Evolutionary conservation across 2,329 filamentous ascomycete genomes (phyloP), one percentile per base, ranked within the genome.

Genomic region (Ophiostoma novo-ulmi): DNA sequence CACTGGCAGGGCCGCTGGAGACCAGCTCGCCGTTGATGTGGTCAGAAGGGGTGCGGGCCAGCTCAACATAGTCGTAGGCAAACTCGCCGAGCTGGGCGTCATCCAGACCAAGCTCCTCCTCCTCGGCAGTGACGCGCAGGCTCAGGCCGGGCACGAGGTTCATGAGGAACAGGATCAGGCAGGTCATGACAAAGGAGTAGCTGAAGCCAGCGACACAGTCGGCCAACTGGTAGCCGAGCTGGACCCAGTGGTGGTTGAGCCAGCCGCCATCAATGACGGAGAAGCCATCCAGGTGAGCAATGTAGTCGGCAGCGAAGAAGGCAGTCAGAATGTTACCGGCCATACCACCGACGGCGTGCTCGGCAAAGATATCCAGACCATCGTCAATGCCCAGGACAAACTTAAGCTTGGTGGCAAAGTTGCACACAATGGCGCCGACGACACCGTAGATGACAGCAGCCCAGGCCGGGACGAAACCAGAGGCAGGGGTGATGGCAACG

Each of bases 11-110:
- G 36, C 39, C 64, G 71, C 70, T 71, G 48, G 71, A 14, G 10
- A 69, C 67, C 14, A 69, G 39, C 64, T 72, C 69, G 69, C 69
- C 71, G 67, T 71, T 67, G 63, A 71, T 71, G 67, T 67, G 70
- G 63, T 71, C 69, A 7, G 70, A 26, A 26, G 70, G 66, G 7
- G 70, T 70, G 84, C 91, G 85, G 36, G 75, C 90, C 74, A 95
- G 83, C 83, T 96, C 93, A 74, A 97, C 92, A 76, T 96, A 97
- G 80, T 97, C 93, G 79, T 97, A 97, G n/a, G 92, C 93, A 78
- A 95, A 97, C 82, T 97, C 93, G 78, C 93, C 93, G 77, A 97
- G 92, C 80, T 97, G 93, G 35, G 91, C 89, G 76, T 97, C 93
- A 76, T 97, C 93, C 72, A 96, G 93, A 74, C 93, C 93, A 61